Evolutionary conservation across 345 rosid genomes (phyloP).

Genomic region (Turritis glabra): DNA sequence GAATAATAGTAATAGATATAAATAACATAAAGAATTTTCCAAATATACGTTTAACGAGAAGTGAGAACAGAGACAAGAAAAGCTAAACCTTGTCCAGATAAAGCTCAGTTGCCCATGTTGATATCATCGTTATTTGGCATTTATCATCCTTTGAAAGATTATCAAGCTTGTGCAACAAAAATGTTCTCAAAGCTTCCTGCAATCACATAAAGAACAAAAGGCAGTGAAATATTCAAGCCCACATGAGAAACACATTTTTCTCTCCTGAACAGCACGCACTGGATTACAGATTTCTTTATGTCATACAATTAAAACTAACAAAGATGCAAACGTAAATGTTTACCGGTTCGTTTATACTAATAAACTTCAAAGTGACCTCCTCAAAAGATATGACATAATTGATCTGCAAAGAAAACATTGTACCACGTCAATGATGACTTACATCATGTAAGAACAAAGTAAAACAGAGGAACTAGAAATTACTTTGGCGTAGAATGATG

Average conservation of each 20-base stretch:
- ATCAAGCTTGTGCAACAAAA: constrained; percentile 92
- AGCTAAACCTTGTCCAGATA: constrained; percentile 91
- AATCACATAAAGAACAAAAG: constrained; percentile 33
- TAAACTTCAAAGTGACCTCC: constrained; percentile 94
- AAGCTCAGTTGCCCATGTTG: constrained; percentile 97
- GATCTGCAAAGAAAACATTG: constrained; percentile 58
- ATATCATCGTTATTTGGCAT: constrained; percentile 98
- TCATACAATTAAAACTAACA: background rate
- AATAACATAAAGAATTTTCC: background rate
- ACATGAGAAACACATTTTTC: constrained; percentile 4
- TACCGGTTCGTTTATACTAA: constrained; percentile 82
- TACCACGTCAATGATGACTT: constrained; percentile 26
- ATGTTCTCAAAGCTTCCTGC: constrained; percentile 98
- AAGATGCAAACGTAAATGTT: constrained; percentile 10
- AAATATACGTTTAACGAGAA: constrained; percentile 4
- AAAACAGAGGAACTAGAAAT: constrained; percentile 28
- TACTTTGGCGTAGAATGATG: constrained; percentile 97
- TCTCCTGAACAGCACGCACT: constrained; percentile 1
- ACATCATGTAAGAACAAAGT: constrained; percentile 16
- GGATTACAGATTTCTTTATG: background rate
- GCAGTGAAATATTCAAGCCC: constrained; percentile 9
- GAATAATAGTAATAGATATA: background rate
- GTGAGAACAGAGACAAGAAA: constrained; percentile 34
- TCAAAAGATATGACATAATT: constrained; percentile 86
- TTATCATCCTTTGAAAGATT: constrained; percentile 87